Evolutionary conservation across 2,329 filamentous ascomycete genomes (phyloP).

Genomic region (Fusarium subglutinans): DNA sequence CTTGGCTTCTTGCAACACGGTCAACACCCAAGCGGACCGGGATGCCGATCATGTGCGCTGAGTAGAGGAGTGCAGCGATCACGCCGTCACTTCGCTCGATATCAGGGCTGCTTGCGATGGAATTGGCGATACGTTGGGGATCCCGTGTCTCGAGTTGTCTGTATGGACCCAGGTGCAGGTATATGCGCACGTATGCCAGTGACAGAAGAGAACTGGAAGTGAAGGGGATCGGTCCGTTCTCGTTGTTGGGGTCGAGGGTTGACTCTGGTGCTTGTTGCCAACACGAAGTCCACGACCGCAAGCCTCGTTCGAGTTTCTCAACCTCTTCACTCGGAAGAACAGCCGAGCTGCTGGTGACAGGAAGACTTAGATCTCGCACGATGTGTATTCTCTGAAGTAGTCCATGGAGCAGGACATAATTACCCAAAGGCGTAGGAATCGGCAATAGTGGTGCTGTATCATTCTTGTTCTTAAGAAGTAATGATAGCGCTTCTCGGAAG

Average conservation of each 20-base stretch:
- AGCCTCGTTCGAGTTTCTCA: constrained; percentile 49
- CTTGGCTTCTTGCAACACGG: constrained; percentile 63
- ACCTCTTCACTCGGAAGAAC: constrained; percentile 48
- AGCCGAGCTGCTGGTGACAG: constrained; percentile 45
- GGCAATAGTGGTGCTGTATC: constrained; percentile 37
- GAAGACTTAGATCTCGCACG: constrained; percentile 49
- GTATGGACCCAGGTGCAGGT: constrained; percentile 56
- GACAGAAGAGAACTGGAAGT: constrained; percentile 54
- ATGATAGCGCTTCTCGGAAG: constrained; percentile 49
- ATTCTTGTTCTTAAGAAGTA: constrained; percentile 45
- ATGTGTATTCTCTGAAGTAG: constrained; percentile 51
- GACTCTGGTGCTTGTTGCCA: constrained; percentile 53
- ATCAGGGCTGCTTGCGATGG: constrained; percentile 48
- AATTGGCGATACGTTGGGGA: constrained; percentile 50
- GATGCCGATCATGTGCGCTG: constrained; percentile 64
- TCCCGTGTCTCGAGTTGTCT: constrained; percentile 56
- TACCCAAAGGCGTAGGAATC: constrained; percentile 50
- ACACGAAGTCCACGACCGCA: constrained; percentile 50
- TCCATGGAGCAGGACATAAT: constrained; percentile 51
- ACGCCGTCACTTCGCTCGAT: constrained; percentile 60
- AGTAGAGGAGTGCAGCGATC: constrained; percentile 60
- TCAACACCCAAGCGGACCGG: constrained; percentile 65
- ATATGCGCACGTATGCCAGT: constrained; percentile 55
- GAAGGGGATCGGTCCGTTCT: constrained; percentile 53
- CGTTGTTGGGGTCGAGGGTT: constrained; percentile 52